Base-by-base conservation (phyloP, 306 rosid species). In the Ceratonia siliqua region DNA sequence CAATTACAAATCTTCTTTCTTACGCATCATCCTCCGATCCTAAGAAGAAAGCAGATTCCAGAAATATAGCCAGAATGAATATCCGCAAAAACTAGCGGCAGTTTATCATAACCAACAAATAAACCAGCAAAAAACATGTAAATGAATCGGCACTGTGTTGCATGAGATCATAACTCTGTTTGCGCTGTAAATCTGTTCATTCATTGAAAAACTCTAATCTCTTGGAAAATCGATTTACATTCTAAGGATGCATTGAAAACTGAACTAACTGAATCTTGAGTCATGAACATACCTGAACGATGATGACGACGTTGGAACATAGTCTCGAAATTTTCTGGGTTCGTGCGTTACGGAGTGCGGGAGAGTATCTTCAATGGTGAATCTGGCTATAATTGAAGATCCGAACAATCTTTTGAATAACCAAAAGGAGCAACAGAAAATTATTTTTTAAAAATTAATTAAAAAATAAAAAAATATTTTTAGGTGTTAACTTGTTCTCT, bases 1-100 rank as follows among this genome's bases (percentile, higher is more conserved):
- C 73, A 83, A 71, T 57, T 75, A 45, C 18, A 24, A 27, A 17
- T 66, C 30, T 53, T 65, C 56, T 65, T 4, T 43, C 73, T 70
- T 70, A 41, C 21, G 45, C 27, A 74, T 65, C 46, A 43, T 70
- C 54, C 15, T 36, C 15, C n/a, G 42, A 53, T 48, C 39, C 66
- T 30, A 27, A 58, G 22, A 14, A 22, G 38, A 21, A 32, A 45
- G 7, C 15, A 43, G 0, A 52, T 22, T n/a, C 21, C 53, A 69
- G 25, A 74, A 72, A 4, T 59, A 11, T 2, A 57, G 53, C 69
- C 41, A 30, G 22, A 69, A 12, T 28, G 22, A 73, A 22, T 7
- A 24, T 3, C 5, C 2, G 43, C 4, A 28, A 6, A 62, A 58
- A 6, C 5, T 27, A 18, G 32, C 2, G 8, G 13, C 1, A 17